Base-by-base conservation (phyloP, 2,329 filamentous ascomycete genomes). In the Diaporthe sp. region DNA sequence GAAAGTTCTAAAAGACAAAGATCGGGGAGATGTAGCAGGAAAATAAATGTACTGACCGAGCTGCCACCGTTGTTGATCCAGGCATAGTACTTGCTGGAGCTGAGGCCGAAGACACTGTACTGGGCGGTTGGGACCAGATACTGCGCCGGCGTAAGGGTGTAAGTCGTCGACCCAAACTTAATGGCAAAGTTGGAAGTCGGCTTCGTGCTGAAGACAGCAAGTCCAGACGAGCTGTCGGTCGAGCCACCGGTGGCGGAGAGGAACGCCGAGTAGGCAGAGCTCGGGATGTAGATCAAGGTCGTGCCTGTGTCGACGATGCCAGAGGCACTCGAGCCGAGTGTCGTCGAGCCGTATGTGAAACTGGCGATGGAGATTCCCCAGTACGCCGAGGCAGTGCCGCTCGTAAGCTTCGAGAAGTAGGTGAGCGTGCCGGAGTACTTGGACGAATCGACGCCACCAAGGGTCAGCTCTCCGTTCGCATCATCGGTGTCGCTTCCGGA, bases 151-250 rank as follows among this genome's bases (percentile, higher is more conserved):
- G 80, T 82, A 15, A 82, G 79, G n/a, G 78, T 79, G 75, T 80
- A 81, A 22, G 80, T 79, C n/a, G 67, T 79, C 7, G 79, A 77
- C 7, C 79, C 79, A 74, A 82, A 79, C 60, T 76, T 81, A 77
- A 81, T 80, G 61, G 65, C 73, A 60, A 82, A 81, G 76, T 81
- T 81, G 10, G 78, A 75, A 22, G 80, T 81, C 15, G 80, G 80
- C 77, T 80, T 80, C 31, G 72, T 81, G 61, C 74, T 79, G 62
- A 78, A 80, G 12, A 71, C 46, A 34, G 78, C 78, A 61, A 81
- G 80, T 44, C 81, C 81, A 31, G 77, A 78, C 65, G 75, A 77
- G 73, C 72, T 73, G 42, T 81, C 79, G 19, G 76, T 79, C 75
- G 77, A 78, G 61, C 79, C 80, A 49, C 79, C 79, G 22, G 80